Base-by-base conservation (phyloP, 1,139 yeast species). In the Hyphopichia khmerensis region DNA sequence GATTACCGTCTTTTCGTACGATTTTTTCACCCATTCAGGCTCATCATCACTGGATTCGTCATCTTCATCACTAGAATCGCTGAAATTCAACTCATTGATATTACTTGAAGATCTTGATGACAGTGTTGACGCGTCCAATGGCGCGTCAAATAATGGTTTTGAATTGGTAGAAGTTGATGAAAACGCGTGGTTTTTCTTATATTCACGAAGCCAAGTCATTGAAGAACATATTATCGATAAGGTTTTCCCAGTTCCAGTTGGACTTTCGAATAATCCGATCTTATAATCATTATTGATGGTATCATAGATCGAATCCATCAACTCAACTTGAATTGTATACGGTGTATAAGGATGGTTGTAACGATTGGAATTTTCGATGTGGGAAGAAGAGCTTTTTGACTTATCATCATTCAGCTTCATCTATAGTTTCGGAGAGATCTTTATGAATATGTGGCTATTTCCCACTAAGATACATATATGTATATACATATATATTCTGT, bases 221-320 rank as follows among this genome's bases (percentile, higher is more conserved):
- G 95, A 71, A 0, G 96, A 81, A 57, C 98, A 93, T 2, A 91
- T 87, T 36, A 91, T 66, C 1, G 96, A 88, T 8, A 91, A 67
- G 0, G 97, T 90, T 62, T 91, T 91, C 4, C 98, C 98, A 1
- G 95, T 87, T 3, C 98, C 99, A 0, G 99, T 91, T 0, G 99
- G 98, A 48, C 95, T 85, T 60, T 91, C 98, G 55, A 91, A 86
- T 7, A 91, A 69, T 0, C 96, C 96, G 2, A 91, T 69, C 57
- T 85, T 87, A 58, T 74, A 80, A 24, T 72, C 70, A 14, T 68
- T 64, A 10, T 75, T 72, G 13, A 91, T 70, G 2, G 89, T 76
- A 21, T 77, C 78, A 55, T 86, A 86, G 17, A 93, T 75, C 24
- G 82, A 78, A 36, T 72, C 69, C 98, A 91, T 91, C 48, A 91